Evolutionary conservation across 257 asterid species (phyloP).

Genomic region (Jaltomata sinuosa): DNA sequence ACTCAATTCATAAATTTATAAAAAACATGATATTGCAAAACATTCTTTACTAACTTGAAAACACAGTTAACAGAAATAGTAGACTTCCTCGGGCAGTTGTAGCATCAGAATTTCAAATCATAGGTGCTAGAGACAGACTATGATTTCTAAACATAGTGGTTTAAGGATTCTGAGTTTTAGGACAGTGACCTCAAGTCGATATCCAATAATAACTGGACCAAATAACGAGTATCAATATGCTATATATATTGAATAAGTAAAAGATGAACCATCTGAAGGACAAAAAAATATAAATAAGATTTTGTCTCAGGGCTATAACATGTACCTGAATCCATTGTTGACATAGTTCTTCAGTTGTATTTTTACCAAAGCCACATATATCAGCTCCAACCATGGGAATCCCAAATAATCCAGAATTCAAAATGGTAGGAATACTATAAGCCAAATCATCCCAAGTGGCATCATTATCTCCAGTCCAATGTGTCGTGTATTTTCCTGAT

Average conservation of each 20-base stretch:
- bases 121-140: not conserved
- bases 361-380: conserved; percentile 60
- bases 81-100: no score
- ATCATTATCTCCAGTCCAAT: conserved; percentile 94
- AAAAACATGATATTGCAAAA: not conserved
- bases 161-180: not conserved
- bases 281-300: no score
- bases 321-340: conserved; percentile 79
- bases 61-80: not conserved
- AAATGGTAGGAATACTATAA: conserved; percentile 58
- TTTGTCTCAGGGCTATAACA: not conserved
- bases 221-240: not conserved
- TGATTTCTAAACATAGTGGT: not conserved
- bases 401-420: conserved; percentile 74
- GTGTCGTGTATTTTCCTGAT: conserved; percentile 79
- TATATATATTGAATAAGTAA: not conserved
- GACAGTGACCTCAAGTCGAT: not conserved
- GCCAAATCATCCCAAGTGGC: conserved; percentile 81
- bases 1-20: not conserved
- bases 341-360: conserved; percentile 85
- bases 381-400: conserved; percentile 96
- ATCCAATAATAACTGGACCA: not conserved
- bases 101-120: no score
- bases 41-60: not conserved
- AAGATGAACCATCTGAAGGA: not conserved